A percentile compares a stretch with the other conserved stretches of the same genome.
Conservation (phyloP, 768 basidiomycete species). For the Lactarius psammicola region DNA sequence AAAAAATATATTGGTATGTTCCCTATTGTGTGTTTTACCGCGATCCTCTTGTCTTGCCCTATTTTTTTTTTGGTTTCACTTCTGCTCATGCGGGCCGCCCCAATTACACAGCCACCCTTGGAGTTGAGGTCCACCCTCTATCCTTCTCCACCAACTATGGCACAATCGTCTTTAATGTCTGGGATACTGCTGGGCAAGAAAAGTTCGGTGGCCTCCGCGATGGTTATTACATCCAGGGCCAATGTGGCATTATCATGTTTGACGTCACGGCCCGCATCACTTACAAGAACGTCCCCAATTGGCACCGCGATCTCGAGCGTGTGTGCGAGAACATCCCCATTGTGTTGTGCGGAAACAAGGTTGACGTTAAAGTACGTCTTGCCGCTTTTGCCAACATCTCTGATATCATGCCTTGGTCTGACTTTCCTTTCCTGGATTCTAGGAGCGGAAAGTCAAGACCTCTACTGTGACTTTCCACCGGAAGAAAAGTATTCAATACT, state of each 20-base stretch:
- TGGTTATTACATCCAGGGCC: constrained; percentile 95
- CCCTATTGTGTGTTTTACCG: constrained; percentile 6
- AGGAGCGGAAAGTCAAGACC: constrained; percentile 99
- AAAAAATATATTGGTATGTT: constrained; percentile 97
- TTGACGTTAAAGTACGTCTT: constrained; percentile 89
- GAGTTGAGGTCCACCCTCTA: constrained; percentile 98
- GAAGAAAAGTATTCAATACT: constrained; percentile 99
- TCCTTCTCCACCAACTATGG: constrained; percentile 97
- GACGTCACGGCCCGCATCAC: constrained; percentile 99
- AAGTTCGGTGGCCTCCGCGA: constrained; percentile 99
- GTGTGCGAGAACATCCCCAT: constrained; percentile 99
- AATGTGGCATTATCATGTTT: constrained; percentile 99
- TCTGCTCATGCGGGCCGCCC: constrained; percentile 25
- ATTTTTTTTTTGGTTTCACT: constrained; percentile 4
- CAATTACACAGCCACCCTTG: constrained; percentile 78
- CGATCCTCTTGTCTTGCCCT: constrained; percentile 3
- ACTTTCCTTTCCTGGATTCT: constrained; percentile 23
- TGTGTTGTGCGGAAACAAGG: constrained; percentile 99
- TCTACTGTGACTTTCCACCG: constrained; percentile 98
- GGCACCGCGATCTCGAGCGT: constrained; percentile 99
- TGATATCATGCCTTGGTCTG: background rate
- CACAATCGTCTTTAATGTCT: constrained; percentile 98
- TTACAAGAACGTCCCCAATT: constrained; percentile 99
- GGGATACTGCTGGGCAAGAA: constrained; percentile 99
- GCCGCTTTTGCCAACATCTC: background rate